phyloP scores from a whole-genome alignment of 2,329 filamentous ascomycete species.

The Botryosphaeria agaves region DNA sequence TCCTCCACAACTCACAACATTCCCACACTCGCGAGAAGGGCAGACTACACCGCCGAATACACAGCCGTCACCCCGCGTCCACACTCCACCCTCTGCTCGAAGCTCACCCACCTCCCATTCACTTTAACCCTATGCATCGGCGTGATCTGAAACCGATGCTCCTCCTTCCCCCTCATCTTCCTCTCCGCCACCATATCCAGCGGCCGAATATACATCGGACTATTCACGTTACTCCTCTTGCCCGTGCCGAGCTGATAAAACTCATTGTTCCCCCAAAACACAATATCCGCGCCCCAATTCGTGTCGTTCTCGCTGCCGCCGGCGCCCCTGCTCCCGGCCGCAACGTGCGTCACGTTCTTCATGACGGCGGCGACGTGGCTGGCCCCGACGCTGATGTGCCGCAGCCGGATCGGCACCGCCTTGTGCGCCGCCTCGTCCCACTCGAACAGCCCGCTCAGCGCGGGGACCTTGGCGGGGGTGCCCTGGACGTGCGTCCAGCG shows the following conservation, averaged over 20 bases:
- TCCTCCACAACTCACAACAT: no score
- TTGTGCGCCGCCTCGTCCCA: conserved; percentile 58
- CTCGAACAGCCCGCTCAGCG: conserved; percentile 68
- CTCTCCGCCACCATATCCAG: conserved; percentile 49
- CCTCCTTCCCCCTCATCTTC: conserved; percentile 44
- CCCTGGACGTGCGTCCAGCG: conserved; percentile 78
- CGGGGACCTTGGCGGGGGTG: conserved; percentile 62
- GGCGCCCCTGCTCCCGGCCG: conserved; percentile 30
- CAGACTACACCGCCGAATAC: conserved; percentile 55
- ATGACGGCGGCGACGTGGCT: conserved; percentile 73
- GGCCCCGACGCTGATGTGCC: conserved; percentile 54
- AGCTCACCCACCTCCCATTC: conserved; percentile 49
- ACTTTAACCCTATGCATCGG: conserved; percentile 54
- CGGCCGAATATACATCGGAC: conserved; percentile 63
- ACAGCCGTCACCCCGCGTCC: conserved; percentile 68
- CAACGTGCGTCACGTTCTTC: conserved; percentile 58
- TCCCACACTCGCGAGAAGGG: no score
- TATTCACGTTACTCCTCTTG: conserved; percentile 62
- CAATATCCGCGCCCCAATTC: conserved; percentile 74
- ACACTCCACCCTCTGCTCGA: conserved; percentile 82
- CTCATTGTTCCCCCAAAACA: conserved; percentile 95
- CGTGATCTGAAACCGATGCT: conserved; percentile 65
- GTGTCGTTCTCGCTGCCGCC: conserved; percentile 46
- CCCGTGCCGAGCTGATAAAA: conserved; percentile 85
- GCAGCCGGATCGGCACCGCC: conserved; percentile 61